Evolutionary conservation across 176 grass and related monocot species (phyloP).

Genomic region (Avena sativa): DNA sequence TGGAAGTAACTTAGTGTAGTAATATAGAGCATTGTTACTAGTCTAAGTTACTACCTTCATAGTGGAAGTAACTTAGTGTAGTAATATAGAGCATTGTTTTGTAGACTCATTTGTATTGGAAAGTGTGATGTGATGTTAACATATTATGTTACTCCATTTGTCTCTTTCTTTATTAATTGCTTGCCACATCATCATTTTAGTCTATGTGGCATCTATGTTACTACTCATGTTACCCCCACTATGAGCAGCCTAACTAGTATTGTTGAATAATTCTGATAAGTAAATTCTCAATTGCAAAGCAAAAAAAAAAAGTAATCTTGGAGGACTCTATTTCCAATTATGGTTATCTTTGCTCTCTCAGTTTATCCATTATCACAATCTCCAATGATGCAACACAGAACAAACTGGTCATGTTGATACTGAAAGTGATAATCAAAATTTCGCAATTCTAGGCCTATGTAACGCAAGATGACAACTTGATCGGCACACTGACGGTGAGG

Average conservation of each 20-base stretch:
- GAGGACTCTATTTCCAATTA: not conserved
- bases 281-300: not conserved
- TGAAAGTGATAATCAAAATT: not conserved
- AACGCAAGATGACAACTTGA: slow-evolving; percentile 94
- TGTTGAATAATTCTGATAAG: not conserved
- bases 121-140: too few relatives aligned
- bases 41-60: too few relatives aligned
- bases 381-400: not conserved
- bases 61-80: too few relatives aligned
- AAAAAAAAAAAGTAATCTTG: not conserved
- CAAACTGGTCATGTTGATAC: not conserved
- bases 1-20: too few relatives aligned
- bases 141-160: too few relatives aligned
- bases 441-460: slow-evolving; percentile 71
- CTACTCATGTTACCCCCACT: too few relatives aligned
- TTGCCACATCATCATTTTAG: too few relatives aligned
- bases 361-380: not conserved
- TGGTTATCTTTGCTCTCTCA: not conserved
- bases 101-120: too few relatives aligned
- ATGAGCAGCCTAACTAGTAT: not conserved
- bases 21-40: too few relatives aligned
- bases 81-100: too few relatives aligned
- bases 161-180: too few relatives aligned
- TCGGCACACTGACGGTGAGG: slow-evolving; percentile 90
- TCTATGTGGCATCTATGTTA: too few relatives aligned